Evolutionary conservation across 2,329 filamentous ascomycete species (phyloP).

Genomic region (Pseudogymnoascus sp.): DNA sequence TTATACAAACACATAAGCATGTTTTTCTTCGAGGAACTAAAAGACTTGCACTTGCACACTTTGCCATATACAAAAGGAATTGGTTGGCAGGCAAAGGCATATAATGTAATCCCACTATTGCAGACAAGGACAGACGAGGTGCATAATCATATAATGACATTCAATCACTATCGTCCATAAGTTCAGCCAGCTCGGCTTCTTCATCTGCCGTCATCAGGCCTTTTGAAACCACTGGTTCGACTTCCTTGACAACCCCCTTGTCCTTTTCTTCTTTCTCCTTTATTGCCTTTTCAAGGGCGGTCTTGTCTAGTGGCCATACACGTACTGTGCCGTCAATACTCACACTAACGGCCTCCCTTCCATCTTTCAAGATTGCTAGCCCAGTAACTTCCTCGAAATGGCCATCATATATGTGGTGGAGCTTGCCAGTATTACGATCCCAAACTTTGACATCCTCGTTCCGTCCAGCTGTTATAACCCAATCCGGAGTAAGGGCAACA

Average conservation of each 20-base stretch:
- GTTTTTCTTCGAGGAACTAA: background rate
- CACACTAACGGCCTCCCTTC: constrained; percentile 62
- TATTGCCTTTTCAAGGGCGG: constrained; percentile 48
- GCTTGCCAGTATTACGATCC: constrained; percentile 64
- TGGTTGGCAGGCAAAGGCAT: background rate
- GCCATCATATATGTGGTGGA: constrained; percentile 67
- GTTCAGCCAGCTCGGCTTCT: constrained; percentile 81
- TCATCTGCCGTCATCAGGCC: constrained; percentile 74
- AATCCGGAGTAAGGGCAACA: constrained; percentile 64
- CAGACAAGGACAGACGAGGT: background rate
- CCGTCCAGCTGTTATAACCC: constrained; percentile 79
- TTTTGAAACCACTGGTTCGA: constrained; percentile 37
- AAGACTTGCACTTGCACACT: background rate
- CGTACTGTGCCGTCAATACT: constrained; percentile 86
- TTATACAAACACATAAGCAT: background rate
- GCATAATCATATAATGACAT: background rate
- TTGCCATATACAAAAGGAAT: background rate
- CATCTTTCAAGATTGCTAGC: constrained; percentile 52
- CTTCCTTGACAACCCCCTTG: constrained; percentile 34
- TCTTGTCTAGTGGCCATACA: constrained; percentile 65
- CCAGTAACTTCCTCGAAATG: constrained; percentile 93
- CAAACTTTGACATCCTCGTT: constrained; percentile 90
- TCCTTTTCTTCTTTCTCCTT: constrained; percentile 42
- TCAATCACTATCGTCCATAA: constrained; percentile 71
- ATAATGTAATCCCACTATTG: background rate